These are phyloP conservation scores for Phlyctochytrium planicorne DNA, from an alignment of 192 early-diverging fungal species.

Conservation along the genomic window DNA sequence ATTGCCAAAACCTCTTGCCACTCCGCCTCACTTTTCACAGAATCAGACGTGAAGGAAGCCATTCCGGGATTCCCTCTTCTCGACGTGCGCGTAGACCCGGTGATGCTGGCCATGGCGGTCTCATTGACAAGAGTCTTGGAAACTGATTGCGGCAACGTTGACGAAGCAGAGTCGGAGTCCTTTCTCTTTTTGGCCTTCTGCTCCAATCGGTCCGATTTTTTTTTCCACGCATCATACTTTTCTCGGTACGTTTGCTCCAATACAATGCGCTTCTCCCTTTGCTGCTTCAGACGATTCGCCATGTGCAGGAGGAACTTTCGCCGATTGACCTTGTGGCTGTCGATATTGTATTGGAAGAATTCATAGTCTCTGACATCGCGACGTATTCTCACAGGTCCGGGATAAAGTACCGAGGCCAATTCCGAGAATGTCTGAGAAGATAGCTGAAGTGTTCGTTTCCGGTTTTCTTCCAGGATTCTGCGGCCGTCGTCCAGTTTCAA, in stretches of 20 bases:
- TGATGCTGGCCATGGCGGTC: neutral
- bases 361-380: slow-evolving; percentile 21
- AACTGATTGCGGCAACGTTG: neutral
- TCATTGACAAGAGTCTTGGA: neutral
- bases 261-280: slow-evolving; percentile 16
- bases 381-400: slow-evolving; percentile 5
- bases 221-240: slow-evolving; percentile 17
- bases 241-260: slow-evolving; percentile 28
- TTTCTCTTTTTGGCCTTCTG: slow-evolving; percentile 16
- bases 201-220: slow-evolving; percentile 18
- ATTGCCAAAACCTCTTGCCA: slow-evolving; percentile 45
- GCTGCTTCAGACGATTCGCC: neutral
- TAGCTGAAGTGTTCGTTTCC: too few relatives aligned
- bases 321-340: neutral
- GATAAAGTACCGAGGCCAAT: neutral
- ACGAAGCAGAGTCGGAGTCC: neutral
- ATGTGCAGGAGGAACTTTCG: slow-evolving; percentile 13
- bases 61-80: slow-evolving; percentile 4
- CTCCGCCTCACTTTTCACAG: slow-evolving; percentile 52
- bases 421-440: too few relatives aligned
- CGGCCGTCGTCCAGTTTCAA: too few relatives aligned
- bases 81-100: neutral
- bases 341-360: slow-evolving; percentile 5
- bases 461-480: too few relatives aligned
- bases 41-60: slow-evolving; percentile 40